A percentile compares a stretch with the other conserved stretches of the same genome.
Evolutionary conservation across 805 yeast genomes (phyloP).

Genomic region (Ogataea zsoltii): DNA sequence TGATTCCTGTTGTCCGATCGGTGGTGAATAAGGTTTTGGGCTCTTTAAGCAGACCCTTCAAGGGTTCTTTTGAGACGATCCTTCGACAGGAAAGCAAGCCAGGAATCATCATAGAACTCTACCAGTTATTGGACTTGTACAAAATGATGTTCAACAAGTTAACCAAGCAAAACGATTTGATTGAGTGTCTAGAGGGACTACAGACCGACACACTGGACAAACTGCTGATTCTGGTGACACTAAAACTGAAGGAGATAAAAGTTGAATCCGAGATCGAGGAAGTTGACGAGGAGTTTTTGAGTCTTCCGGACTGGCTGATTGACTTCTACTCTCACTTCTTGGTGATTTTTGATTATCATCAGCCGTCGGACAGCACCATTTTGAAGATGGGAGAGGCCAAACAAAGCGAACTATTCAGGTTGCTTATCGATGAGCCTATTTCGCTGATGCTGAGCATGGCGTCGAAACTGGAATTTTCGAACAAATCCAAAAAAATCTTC

Average conservation of each 20-base stretch:
- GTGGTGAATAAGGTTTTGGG: conserved; percentile 53
- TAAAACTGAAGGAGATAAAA: conserved; percentile 36
- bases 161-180: conserved; percentile 24
- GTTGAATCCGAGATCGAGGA: conserved; percentile 34
- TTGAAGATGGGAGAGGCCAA: conserved; percentile 41
- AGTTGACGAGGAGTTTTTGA: conserved; percentile 50
- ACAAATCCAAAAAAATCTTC: conserved; percentile 40
- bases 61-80: conserved; percentile 65
- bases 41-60: conserved; percentile 59
- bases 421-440: conserved; percentile 50
- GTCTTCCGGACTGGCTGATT: conserved; percentile 82
- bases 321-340: conserved; percentile 64
- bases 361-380: conserved; percentile 36
- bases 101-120: conserved; percentile 55
- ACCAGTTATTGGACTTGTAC: conserved; percentile 67
- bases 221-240: conserved; percentile 40
- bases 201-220: conserved; percentile 39
- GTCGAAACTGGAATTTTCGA: conserved; percentile 28
- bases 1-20: conserved; percentile 29
- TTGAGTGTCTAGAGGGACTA: conserved; percentile 32
- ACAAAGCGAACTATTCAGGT: conserved; percentile 38
- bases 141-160: conserved; percentile 62
- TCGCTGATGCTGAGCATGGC: conserved; percentile 33
- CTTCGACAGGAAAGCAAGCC: conserved; percentile 65
- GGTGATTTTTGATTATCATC: conserved; percentile 51